Evolutionary conservation across 1,139 yeast genomes (phyloP), one percentile per base, ranked within the genome.

Genomic region (Suhomyces choctaworum): DNA sequence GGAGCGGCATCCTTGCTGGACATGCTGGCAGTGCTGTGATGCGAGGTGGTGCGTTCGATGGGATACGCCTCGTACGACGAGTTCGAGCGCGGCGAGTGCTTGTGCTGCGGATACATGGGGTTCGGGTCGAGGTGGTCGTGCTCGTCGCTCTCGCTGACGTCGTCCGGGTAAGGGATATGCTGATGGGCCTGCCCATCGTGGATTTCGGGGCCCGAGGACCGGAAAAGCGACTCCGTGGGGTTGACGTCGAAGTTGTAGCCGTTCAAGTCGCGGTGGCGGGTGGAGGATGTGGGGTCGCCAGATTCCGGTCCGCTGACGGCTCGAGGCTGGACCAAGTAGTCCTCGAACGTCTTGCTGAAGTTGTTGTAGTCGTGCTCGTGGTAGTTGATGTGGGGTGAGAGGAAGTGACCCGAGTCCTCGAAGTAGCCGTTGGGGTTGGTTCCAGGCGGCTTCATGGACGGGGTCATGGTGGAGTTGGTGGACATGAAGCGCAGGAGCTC

Each of bases 391-490:
- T 36, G 40, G 9, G 43, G 42, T 7, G 37, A 38, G 10, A 36
- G 19, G 31, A 35, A 44, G 12, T 40, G 35, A 12, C 27, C 27
- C 10, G 35, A 21, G n/a, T 34, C 41, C 16, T 62, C 72, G 38
- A 68, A 68, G 46, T 67, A 68, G n/a, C 62, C 70, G 27, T 48
- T 40, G 6, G 46, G 47, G 27, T 50, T 54, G 4, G 60, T 47
- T 7, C 62, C 61, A 1, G 75, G 74, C 1, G 75, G 73, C 28
- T 64, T 65, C 66, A 67, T 62, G 6, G 60, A 56, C 0, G 75
- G 75, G 0, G 76, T 70, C 13, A 65, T 45, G 33, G 48, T 52
- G 46, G 36, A 48, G 30, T 38, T 43, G 13, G 29, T 39, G 33
- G 32, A 47, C 32, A 24, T 34, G 27, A 36, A 40, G 14, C 40